Evolutionary conservation across 441 rosid species (phyloP), one percentile per base, ranked within the genome.

Genomic region (Jatropha multifida): DNA sequence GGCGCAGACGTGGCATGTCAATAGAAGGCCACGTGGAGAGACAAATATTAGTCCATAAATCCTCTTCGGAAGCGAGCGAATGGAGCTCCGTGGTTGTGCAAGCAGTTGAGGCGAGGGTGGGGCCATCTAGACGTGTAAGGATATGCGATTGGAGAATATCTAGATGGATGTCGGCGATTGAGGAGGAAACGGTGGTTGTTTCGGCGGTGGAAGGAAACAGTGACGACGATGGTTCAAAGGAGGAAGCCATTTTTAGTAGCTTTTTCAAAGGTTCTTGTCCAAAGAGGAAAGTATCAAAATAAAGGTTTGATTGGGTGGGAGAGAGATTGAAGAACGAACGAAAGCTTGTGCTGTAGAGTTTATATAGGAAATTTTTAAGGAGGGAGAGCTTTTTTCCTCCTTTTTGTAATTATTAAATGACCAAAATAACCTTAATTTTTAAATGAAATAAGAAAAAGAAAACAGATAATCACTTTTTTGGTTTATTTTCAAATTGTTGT

Each of bases 21-120:
- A 88, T 83, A 68, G 97, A 93, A 17, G 98, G 98, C 94, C 95
- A 93, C 55, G 88, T 86, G 79, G 88, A 71, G 44, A 26, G 77
- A 81, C 92, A 88, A n/a, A 89, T 73, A 64, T 75, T 65, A 62
- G 83, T 32, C 98, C 98, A 91, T 49, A 93, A 83, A 26, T 68
- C 69, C 7, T 81, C 85, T 3, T 81, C 61, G 0, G 86, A 82
- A 4, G 92, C 75, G 76, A 91, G 88, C 4, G 82, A 60, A 78
- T 75, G 75, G 71, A 93, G 84, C 37, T 88, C 81, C 13, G 86
- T 41, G 70, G 94, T 86, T 76, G 83, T 77, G 78, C 92, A 87
- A 1, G 97, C 75, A 71, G 83, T 76, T 62, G 95, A 81, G 66
- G 92, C 90, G 12, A 93, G 79, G n/a, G 92, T 65, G 41, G 85